A percentile compares a stretch with the other conserved stretches of the same genome.
These are phyloP conservation scores for Pichia kluyveri DNA, from an alignment of 805 yeast species.

Conservation along the genomic window DNA sequence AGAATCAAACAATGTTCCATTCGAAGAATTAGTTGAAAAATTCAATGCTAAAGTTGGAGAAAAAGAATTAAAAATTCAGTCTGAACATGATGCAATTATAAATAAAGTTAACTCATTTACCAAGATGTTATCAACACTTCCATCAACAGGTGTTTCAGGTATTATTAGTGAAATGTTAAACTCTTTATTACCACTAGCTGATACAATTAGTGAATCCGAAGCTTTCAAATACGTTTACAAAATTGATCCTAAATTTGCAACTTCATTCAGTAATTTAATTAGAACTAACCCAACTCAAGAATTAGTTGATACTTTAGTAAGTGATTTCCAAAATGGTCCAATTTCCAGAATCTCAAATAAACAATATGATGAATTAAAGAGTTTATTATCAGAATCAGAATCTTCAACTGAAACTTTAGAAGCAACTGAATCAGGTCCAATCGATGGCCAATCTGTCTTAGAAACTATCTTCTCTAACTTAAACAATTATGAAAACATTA, in stretches of 20 bases:
- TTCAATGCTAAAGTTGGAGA: conserved; percentile 17
- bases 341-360: conserved; percentile 10
- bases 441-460: conserved; percentile 10
- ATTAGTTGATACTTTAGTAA: conserved; percentile 8
- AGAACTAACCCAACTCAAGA: conserved; percentile 10
- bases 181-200: conserved; percentile 11
- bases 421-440: neutral
- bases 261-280: conserved; percentile 10
- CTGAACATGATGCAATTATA: conserved; percentile 7
- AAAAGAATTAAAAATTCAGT: conserved; percentile 2
- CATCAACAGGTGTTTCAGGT: conserved; percentile 3
- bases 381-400: neutral
- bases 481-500: conserved; percentile 15
- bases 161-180: conserved; percentile 16
- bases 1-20: conserved; percentile 11
- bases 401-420: neutral
- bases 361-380: conserved; percentile 8
- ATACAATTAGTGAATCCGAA: conserved; percentile 14
- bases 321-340: conserved; percentile 13
- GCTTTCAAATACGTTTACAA: conserved; percentile 13
- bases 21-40: conserved; percentile 14
- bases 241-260: conserved; percentile 17
- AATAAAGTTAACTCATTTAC: conserved; percentile 13
- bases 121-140: conserved; percentile 11
- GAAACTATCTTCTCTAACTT: conserved; percentile 18